Evolutionary conservation across 2,329 filamentous ascomycete species (phyloP).

Genomic region (Trichoderma breve): DNA sequence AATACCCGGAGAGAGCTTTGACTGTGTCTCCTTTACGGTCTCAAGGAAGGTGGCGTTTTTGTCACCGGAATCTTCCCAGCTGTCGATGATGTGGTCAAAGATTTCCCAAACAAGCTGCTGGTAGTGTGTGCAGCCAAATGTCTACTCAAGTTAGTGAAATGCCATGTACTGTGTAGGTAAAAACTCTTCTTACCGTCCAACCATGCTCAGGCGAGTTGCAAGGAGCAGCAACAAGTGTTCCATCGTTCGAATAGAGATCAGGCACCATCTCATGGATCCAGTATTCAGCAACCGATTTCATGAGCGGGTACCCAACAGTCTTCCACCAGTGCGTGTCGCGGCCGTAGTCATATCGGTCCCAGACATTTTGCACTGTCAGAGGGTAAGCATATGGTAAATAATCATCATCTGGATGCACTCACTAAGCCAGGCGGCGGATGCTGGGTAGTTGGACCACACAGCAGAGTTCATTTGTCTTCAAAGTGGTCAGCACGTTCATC

Average conservation of each 20-base stretch:
- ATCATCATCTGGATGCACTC: not conserved
- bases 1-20: slow-evolving; percentile 11
- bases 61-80: slow-evolving; percentile 27
- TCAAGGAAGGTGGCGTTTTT: slow-evolving; percentile 31
- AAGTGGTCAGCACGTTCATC: slow-evolving; percentile 26
- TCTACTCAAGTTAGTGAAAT: slow-evolving; percentile 25
- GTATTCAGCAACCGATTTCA: slow-evolving; percentile 54
- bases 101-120: slow-evolving; percentile 51
- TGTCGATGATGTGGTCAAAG: slow-evolving; percentile 38
- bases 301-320: slow-evolving; percentile 49
- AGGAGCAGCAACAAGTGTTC: slow-evolving; percentile 54
- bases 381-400: not conserved
- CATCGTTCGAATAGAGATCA: slow-evolving; percentile 50
- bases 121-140: slow-evolving; percentile 53
- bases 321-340: slow-evolving; percentile 46
- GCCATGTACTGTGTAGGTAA: rapidly evolving
- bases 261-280: slow-evolving; percentile 54
- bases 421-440: slow-evolving; percentile 17
- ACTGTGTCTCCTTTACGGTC: slow-evolving; percentile 31
- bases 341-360: slow-evolving; percentile 55
- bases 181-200: slow-evolving; percentile 32
- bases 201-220: slow-evolving; percentile 60
- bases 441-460: slow-evolving; percentile 17
- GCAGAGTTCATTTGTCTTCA: slow-evolving; percentile 11
- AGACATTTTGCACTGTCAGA: slow-evolving; percentile 56